Conservation (phyloP, 176 grass and related monocot genomes). For the Olyra latifolia region DNA sequence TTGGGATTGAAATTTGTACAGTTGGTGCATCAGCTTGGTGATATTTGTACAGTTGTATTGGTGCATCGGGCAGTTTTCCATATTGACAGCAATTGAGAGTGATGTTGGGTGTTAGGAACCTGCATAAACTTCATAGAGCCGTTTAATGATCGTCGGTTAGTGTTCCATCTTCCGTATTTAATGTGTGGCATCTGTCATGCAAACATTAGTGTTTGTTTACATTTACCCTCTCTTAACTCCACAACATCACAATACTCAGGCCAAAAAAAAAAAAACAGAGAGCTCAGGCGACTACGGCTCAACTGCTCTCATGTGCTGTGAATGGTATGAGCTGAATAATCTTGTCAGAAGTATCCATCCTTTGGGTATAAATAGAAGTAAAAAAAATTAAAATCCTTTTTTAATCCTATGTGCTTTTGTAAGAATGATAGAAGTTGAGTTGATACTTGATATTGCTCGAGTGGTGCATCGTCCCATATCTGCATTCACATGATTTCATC, state of each 20-base stretch:
- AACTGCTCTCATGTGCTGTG: background rate
- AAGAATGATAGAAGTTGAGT: background rate
- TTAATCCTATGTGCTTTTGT: background rate
- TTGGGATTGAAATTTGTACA: background rate
- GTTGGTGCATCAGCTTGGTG: background rate
- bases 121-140: background rate
- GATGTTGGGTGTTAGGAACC: background rate
- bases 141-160: background rate
- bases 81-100: background rate
- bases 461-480: conserved; percentile 4
- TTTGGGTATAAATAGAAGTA: background rate
- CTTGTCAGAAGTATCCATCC: background rate
- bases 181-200: background rate
- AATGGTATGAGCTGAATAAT: background rate
- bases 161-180: background rate
- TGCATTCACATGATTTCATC: background rate
- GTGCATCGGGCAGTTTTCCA: background rate
- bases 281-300: background rate
- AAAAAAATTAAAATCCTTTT: background rate
- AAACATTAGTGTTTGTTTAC: background rate
- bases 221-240: background rate
- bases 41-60: background rate
- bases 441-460: background rate
- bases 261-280: too few relatives aligned
- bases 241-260: background rate